Percentiles rank a stretch among this genome's conserved stretches.
These are phyloP conservation scores for Melocanna baccifera DNA, from an alignment of 176 grass and related monocot species.

Conservation along the genomic window DNA sequence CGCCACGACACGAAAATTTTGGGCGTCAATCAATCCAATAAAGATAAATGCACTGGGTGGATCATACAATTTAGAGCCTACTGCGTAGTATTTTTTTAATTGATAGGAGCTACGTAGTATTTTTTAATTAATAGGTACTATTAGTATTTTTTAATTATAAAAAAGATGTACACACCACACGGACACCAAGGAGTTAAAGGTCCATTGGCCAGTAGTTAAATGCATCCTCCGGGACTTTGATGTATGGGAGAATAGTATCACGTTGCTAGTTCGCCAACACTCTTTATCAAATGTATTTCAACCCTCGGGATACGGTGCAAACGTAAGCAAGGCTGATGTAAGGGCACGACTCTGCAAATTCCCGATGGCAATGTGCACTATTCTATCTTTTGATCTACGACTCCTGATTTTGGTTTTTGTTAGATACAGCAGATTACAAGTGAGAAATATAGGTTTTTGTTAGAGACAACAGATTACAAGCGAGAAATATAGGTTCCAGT, in stretches of 20 bases:
- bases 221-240: not conserved
- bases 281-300: too few species aligned
- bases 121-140: too few species aligned
- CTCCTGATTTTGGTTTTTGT: not conserved
- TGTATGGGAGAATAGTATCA: not conserved
- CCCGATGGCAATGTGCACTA: not conserved
- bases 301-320: too few species aligned
- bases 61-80: too few species aligned
- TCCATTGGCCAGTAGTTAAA: too few species aligned
- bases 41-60: not conserved
- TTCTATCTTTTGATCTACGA: not conserved
- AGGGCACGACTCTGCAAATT: not conserved
- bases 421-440: not conserved
- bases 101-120: too few species aligned
- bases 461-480: not conserved
- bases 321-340: too few species aligned
- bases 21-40: not conserved
- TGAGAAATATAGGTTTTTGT: too few species aligned
- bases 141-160: too few species aligned
- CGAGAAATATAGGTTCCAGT: not conserved
- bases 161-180: too few species aligned
- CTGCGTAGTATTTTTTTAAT: too few species aligned
- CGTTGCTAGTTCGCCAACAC: not conserved
- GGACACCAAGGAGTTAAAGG: too few species aligned
- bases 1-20: not conserved